phyloP scores from a whole-genome alignment of 73 alveolate genomes.

The Paramecium bursaria region DNA sequence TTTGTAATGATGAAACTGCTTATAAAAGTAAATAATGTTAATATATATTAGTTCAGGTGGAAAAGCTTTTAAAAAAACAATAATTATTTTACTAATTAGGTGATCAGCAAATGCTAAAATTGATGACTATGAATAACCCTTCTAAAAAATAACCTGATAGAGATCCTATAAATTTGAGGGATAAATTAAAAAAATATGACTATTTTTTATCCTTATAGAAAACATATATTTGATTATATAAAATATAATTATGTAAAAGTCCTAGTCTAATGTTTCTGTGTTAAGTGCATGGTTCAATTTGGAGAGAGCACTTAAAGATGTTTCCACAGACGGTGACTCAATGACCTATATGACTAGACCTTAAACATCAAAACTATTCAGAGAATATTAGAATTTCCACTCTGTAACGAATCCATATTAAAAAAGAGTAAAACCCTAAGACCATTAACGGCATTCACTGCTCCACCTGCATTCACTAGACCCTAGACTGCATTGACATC shows the following conservation, averaged over 20 bases:
- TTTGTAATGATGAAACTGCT: slow-evolving; percentile 19
- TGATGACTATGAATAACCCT: no score
- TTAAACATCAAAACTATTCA: slow-evolving; percentile 23
- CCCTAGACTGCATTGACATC: no score
- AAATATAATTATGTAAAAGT: slow-evolving; percentile 10
- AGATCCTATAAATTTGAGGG: no score
- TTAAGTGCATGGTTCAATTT: slow-evolving; percentile 51
- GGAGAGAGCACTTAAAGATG: slow-evolving; percentile 33
- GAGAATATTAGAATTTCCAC: slow-evolving; percentile 44
- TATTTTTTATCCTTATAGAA: no score
- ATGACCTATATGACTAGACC: slow-evolving; percentile 17
- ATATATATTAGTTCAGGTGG: no score
- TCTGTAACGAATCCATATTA: slow-evolving; percentile 29
- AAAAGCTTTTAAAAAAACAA: no score
- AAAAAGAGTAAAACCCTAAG: slow-evolving; percentile 31
- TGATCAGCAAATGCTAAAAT: no score
- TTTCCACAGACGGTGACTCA: background rate
- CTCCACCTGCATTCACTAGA: no score
- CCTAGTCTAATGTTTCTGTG: slow-evolving; percentile 36
- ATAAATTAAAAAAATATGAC: no score
- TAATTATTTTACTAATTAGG: no score
- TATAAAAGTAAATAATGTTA: slow-evolving; percentile 51
- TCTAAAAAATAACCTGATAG: no score
- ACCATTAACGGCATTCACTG: slow-evolving; percentile 1
- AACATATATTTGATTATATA: no score